Percentiles rank a stretch among this genome's conserved stretches.
Conservation (phyloP, 306 rosid species). For the Betula pendula region DNA sequence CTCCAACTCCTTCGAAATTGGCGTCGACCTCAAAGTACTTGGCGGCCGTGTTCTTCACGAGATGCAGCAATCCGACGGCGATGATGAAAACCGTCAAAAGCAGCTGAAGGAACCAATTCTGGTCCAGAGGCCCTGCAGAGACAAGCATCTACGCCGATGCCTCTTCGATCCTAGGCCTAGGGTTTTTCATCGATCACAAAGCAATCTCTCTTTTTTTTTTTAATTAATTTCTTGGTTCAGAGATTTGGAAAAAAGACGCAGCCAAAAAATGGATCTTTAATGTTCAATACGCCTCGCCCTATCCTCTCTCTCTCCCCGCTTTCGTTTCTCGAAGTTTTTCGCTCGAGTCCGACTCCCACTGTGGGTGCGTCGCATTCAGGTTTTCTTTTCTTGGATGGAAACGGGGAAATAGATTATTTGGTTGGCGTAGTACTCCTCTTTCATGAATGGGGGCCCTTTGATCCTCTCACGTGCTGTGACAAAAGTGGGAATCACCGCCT, state of each 20-base stretch:
- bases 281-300: neutral
- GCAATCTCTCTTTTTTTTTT: neutral
- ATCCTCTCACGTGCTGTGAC: neutral
- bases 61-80: constrained; percentile 52
- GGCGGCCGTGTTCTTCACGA: constrained; percentile 79
- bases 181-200: constrained; percentile 55
- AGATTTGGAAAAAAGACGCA: no score
- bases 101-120: constrained; percentile 77
- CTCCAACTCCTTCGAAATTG: constrained; percentile 51
- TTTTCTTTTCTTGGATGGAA: neutral
- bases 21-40: constrained; percentile 89
- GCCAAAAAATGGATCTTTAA: neutral
- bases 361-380: neutral
- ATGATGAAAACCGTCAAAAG: constrained; percentile 47
- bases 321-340: neutral
- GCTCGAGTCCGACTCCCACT: no score
- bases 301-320: neutral
- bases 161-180: constrained; percentile 28
- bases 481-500: neutral
- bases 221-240: neutral
- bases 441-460: no score
- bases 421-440: no score
- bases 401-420: neutral
- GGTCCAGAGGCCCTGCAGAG: constrained; percentile 74
- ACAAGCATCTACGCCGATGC: constrained; percentile 79